Percentiles rank a stretch among this genome's conserved stretches.
Conservation (phyloP, 208 protist species). For the Acanthamoeba royreba region DNA sequence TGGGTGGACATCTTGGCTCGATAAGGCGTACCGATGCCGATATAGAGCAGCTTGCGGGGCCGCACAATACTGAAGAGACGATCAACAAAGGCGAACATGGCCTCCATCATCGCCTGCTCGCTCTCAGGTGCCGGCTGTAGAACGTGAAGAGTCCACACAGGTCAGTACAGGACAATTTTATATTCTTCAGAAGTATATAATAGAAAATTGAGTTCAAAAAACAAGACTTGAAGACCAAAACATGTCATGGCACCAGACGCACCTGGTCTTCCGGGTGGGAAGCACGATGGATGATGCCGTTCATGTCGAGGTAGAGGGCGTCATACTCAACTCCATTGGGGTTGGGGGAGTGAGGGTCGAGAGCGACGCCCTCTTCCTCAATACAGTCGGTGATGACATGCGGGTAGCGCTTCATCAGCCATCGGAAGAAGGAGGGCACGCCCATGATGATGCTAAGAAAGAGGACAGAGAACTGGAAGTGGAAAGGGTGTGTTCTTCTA, state of each 20-base stretch:
- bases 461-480: no score
- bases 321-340: conserved; percentile 93
- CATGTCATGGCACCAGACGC: no score
- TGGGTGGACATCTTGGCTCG: no score
- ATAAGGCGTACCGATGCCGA: conserved; percentile 84
- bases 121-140: conserved; percentile 62
- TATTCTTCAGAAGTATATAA: not conserved
- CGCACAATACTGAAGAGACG: conserved; percentile 94
- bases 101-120: conserved; percentile 85
- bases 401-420: conserved; percentile 73
- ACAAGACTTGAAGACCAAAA: no score
- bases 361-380: not conserved
- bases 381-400: conserved; percentile 30
- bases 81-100: conserved; percentile 96
- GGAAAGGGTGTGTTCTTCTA: no score
- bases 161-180: not conserved
- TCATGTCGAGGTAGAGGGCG: conserved; percentile 99
- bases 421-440: conserved; percentile 78
- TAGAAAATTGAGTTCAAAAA: not conserved
- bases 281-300: conserved; percentile 98
- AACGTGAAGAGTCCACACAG: not conserved
- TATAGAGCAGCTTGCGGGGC: conserved; percentile 96
- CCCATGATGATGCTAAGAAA: no score
- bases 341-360: conserved; percentile 74
- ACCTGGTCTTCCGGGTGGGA: conserved; percentile 94